These are phyloP conservation scores for Corrigiola litoralis DNA, from an alignment of 179 eudicot genomes.

Conservation along the genomic window DNA sequence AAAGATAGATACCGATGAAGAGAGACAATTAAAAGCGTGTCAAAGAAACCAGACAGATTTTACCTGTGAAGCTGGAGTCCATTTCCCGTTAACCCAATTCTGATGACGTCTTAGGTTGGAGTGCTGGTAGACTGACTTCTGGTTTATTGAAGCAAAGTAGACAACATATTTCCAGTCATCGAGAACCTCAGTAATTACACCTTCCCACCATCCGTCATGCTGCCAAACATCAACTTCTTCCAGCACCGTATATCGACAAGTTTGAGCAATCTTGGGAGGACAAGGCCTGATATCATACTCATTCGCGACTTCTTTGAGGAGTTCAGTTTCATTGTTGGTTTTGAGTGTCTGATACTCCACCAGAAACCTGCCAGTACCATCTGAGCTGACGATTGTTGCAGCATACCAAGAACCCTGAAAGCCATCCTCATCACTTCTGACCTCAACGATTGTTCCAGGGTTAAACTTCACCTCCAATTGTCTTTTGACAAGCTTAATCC, in stretches of 20 bases:
- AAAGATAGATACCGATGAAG: not conserved
- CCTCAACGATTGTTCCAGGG: conserved; percentile 42
- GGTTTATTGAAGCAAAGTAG: conserved; percentile 31
- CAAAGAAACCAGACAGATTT: conserved; percentile 1
- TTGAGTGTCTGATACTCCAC: conserved; percentile 49
- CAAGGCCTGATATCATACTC: conserved; percentile 44
- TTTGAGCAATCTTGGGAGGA: conserved; percentile 36
- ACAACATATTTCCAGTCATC: conserved; percentile 35
- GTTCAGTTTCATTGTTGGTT: conserved; percentile 25
- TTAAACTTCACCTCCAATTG: conserved; percentile 14
- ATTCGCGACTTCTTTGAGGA: conserved; percentile 38
- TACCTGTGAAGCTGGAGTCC: conserved; percentile 47
- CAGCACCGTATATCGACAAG: conserved; percentile 20
- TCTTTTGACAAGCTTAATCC: conserved; percentile 17
- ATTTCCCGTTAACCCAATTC: conserved; percentile 43
- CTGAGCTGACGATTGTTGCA: conserved; percentile 32
- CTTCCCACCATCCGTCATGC: conserved; percentile 52
- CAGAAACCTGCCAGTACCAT: conserved; percentile 31
- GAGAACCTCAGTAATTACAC: conserved; percentile 33
- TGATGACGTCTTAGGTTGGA: conserved; percentile 53
- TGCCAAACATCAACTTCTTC: conserved; percentile 57
- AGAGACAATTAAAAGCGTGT: not conserved
- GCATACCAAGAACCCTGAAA: conserved; percentile 46
- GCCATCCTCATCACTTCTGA: conserved; percentile 39
- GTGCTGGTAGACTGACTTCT: conserved; percentile 38